Conservation (phyloP, 768 basidiomycete species). For the Lactarius quietus region DNA sequence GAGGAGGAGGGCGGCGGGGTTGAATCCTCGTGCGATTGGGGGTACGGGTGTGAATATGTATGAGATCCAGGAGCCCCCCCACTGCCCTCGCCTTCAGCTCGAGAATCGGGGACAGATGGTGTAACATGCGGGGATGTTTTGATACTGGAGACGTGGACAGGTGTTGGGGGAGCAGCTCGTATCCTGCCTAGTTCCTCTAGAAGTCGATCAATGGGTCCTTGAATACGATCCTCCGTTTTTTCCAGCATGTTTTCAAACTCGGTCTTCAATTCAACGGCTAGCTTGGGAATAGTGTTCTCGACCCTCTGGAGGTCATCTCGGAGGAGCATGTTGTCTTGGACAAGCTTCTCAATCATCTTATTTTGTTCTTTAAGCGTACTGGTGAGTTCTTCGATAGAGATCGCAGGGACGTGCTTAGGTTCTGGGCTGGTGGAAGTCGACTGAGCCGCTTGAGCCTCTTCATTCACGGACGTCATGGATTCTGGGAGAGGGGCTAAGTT, state of each 20-base stretch:
- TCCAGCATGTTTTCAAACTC: conserved; percentile 14
- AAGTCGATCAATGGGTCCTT: too few relatives aligned
- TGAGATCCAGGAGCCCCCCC: conserved; percentile 5
- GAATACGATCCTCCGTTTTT: conserved; percentile 5
- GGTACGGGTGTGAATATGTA: neutral
- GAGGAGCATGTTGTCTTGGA: neutral
- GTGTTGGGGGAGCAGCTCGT: conserved; percentile 2
- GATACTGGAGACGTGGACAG: neutral
- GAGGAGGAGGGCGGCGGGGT: neutral
- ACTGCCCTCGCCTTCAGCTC: neutral
- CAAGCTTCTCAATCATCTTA: neutral
- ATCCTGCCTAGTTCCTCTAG: conserved; percentile 14
- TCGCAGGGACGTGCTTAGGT: neutral
- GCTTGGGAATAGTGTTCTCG: neutral
- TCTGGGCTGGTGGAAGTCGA: neutral
- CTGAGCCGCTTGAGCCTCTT: neutral
- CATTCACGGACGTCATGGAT: neutral
- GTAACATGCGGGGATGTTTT: neutral
- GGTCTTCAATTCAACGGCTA: too few relatives aligned
- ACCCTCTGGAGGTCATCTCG: conserved; percentile 7
- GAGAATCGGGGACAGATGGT: too few relatives aligned
- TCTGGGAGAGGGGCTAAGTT: neutral
- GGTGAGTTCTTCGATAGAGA: neutral
- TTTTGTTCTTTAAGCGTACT: conserved; percentile 3
- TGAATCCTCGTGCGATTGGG: neutral